Conservation (phyloP, 116 monocot genomes). For the Cymodocea nodosa region DNA sequence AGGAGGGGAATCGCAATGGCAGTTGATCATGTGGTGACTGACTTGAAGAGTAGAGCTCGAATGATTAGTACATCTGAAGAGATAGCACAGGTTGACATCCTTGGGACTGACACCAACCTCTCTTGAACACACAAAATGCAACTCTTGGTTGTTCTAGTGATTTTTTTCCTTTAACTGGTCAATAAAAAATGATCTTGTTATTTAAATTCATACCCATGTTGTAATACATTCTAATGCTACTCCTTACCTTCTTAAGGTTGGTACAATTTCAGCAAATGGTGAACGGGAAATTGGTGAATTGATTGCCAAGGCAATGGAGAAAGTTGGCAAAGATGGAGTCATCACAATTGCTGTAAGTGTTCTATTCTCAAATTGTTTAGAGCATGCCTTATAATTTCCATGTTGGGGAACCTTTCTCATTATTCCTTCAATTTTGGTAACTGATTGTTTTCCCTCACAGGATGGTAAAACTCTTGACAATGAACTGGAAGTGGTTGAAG, state of each 20-base stretch:
- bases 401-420: background rate
- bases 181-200: too few species aligned
- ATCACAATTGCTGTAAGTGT: constrained; percentile 87
- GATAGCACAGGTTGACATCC: constrained; percentile 66
- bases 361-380: background rate
- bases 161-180: too few species aligned
- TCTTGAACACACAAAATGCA: too few species aligned
- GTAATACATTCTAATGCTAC: background rate
- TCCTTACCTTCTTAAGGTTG: constrained; percentile 41
- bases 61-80: constrained; percentile 99
- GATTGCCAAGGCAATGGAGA: constrained; percentile 99
- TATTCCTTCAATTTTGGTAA: too few species aligned
- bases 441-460: constrained; percentile 17
- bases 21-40: constrained; percentile 90
- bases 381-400: background rate
- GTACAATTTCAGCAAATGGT: constrained; percentile 94
- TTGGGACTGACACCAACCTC: too few species aligned
- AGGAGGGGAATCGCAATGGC: constrained; percentile 94
- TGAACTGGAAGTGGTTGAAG: constrained; percentile 97
- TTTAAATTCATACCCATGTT: too few species aligned
- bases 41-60: constrained; percentile 70
- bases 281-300: constrained; percentile 91
- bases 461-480: constrained; percentile 96
- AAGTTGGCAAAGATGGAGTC: constrained; percentile 96
- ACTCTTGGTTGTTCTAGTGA: too few species aligned